Evolutionary conservation across 129 eudicot species (phyloP).

Genomic region (Arctium lappa): DNA sequence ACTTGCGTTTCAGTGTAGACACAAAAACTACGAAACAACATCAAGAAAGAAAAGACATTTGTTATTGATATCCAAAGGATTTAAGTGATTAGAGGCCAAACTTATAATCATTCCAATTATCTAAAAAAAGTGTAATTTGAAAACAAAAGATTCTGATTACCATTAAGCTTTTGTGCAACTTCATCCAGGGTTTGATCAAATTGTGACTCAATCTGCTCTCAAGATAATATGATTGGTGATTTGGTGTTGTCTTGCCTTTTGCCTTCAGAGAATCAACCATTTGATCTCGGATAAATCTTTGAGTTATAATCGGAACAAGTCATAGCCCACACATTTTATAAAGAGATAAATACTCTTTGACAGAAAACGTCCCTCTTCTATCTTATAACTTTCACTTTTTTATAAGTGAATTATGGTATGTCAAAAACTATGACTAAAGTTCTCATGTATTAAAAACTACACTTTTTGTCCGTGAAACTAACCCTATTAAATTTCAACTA

Average conservation of each 20-base stretch:
- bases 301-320: too few relatives aligned
- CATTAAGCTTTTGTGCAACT: slow-evolving; percentile 1
- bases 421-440: too few relatives aligned
- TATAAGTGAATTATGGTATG: too few relatives aligned
- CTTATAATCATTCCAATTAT: not conserved
- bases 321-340: too few relatives aligned
- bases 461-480: too few relatives aligned
- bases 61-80: too few relatives aligned
- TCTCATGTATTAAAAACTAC: too few relatives aligned
- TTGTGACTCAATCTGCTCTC: not conserved
- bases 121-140: not conserved
- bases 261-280: not conserved
- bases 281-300: too few relatives aligned
- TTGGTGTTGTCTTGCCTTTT: slow-evolving; percentile 1
- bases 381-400: too few relatives aligned
- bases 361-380: too few relatives aligned
- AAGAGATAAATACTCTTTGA: too few relatives aligned
- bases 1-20: slow-evolving; percentile 23
- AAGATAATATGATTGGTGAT: not conserved
- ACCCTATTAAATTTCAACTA: too few relatives aligned
- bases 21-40: not conserved
- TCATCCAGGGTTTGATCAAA: not conserved
- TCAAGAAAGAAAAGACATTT: not conserved
- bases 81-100: not conserved
- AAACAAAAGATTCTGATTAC: slow-evolving; percentile 1